Base-by-base conservation (phyloP, 2,329 filamentous ascomycete genomes). In the Aphanocladium album region DNA sequence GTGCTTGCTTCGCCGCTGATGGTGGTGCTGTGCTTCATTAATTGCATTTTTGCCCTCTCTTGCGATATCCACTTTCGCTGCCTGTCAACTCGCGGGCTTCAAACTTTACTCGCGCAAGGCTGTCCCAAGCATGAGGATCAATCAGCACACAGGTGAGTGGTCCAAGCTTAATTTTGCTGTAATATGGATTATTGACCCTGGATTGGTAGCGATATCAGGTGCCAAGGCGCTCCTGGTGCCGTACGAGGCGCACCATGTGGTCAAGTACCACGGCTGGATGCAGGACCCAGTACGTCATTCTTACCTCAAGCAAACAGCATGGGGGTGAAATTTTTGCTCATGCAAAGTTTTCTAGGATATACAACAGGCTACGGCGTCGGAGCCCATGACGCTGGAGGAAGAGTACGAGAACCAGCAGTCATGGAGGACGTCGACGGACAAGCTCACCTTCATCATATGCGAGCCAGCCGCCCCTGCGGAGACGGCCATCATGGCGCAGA, bases 391-490 rank as follows among this genome's bases (percentile, higher is more conserved):
- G 0, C 79, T 97, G 0, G 79, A 85, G 1, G 89, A 96, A 70
- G 93, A 98, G 78, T 91, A 95, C 73, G 83, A 85, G 54, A 98
- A 97, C 87, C 93, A 97, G 73, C 76, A 77, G n/a, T 91, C 87
- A 64, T 98, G 93, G 93, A 87, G 92, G 41, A 77, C 77, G 21
- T 90, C 95, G 46, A 74, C 77, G 27, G 93, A 98, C 75, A 98
- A 98, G 76, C 74, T 98, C 63, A 98, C 93, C 0, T 98, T 97
- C 67, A 96, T 98, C 71, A 75, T 90, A 58, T 96, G 91, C 70
- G 76, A 80, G 11, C 82, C 27, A 5, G 39, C 57, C 2, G 50
- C 62, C 6, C 51, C 58, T 3, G 62, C 39, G 49, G 33, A 62
- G 4, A 53, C 30, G 1, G 25, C 21, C 1, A 61, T 68, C 12